Evolutionary conservation across 139 green algal species (phyloP).

Genomic region (Auxenochlorella pyrenoidosa): DNA sequence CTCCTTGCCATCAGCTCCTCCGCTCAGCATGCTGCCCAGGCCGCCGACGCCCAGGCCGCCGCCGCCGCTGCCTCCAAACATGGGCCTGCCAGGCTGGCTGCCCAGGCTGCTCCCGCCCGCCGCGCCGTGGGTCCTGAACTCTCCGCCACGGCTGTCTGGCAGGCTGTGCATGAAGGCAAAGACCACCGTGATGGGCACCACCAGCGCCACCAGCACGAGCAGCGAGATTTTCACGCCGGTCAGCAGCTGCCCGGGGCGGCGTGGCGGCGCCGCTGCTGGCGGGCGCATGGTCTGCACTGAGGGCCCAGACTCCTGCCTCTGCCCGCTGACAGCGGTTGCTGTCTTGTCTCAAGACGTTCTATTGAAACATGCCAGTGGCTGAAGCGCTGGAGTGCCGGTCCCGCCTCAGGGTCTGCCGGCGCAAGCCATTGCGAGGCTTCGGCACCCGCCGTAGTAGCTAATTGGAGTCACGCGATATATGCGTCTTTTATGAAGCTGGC

Average conservation of each 20-base stretch:
- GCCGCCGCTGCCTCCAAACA: not conserved
- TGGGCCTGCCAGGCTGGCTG: not conserved
- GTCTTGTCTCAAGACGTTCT: too few relatives aligned
- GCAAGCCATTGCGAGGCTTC: too few relatives aligned
- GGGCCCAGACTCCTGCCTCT: not conserved
- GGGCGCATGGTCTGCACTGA: not conserved
- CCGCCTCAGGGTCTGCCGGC: too few relatives aligned
- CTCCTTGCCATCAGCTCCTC: not conserved
- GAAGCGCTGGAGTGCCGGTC: too few relatives aligned
- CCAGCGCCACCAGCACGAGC: conserved; percentile 6
- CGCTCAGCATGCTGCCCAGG: too few relatives aligned
- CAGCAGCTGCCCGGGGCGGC: not conserved
- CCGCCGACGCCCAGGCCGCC: too few relatives aligned
- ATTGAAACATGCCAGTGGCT: too few relatives aligned
- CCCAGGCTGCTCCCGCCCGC: not conserved
- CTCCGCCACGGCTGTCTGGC: not conserved
- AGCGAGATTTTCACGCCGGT: not conserved
- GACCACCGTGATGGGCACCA: conserved; percentile 7
- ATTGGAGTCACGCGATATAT: too few relatives aligned
- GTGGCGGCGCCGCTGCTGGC: not conserved
- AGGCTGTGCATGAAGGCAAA: conserved; percentile 2
- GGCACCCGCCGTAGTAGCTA: too few relatives aligned
- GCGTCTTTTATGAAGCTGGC: too few relatives aligned
- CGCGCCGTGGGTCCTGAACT: not conserved
- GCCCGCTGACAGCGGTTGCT: not conserved